Base-by-base conservation (phyloP, 2,329 filamentous ascomycete genomes). In the Aspergillus piperis region DNA sequence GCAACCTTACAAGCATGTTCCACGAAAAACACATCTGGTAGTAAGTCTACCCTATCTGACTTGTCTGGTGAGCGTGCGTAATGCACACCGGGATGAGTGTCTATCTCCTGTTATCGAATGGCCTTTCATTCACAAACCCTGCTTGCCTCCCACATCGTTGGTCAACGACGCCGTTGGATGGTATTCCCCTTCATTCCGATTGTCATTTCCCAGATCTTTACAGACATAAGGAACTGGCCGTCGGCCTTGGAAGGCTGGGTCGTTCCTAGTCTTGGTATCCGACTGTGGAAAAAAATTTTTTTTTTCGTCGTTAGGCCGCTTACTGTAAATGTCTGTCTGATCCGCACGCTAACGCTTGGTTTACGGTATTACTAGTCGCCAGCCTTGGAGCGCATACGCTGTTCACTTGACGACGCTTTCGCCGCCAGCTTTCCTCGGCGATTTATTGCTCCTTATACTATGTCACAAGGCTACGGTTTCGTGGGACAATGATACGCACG, bases 301-400 rank as follows among this genome's bases (percentile, higher is more conserved):
- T 32, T 11, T 36, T 36, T 13, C 13, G 8, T 27, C 5, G 32
- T 36, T 36, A 13, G 32, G 32, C 11, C 19, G 25, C 21, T 47
- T n/a, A 49, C 7, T 23, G 23, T 11, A 49, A 27, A 13, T 49
- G 21, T 27, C 10, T 30, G n/a, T 50, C 8, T 17, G 25, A 50
- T 27, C 25, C n/a, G 54, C 58, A 68, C 54, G 62, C 72, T 75
- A 72, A 75, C 68, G 50, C 59, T 57, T 62, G 42, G 19, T 60
- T 58, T 62, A 65, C 61, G 62, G 59, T 67, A 61, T 63, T 51
- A 62, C 53, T 69, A 96, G 93, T 70, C 91, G 91, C 72, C 94
- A 97, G 75, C 89, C 87, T 52, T 98, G 93, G 92, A 96, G 90
- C 78, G 90, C 91, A 11, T 98, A 97, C 75, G 92, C 94, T 54